Base-by-base conservation (phyloP, 1,139 yeast genomes). In the Saccharomyces uvarum region DNA sequence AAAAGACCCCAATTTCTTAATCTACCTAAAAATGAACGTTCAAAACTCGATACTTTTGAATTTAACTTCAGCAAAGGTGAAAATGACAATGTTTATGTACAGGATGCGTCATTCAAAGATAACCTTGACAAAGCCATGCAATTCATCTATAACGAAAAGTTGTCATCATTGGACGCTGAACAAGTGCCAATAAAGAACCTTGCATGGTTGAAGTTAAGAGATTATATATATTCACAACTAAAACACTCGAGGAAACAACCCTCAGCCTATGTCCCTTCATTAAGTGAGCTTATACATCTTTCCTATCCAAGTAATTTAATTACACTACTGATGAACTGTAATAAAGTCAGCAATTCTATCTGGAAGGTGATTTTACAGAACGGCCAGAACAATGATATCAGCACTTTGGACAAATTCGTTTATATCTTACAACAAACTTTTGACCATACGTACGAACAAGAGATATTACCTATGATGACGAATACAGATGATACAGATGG, bases 181-280 rank as follows among this genome's bases (percentile, higher is more conserved):
- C 59, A 58, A 47, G 51, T 48, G 8, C 49, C 56, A 14, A 48
- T 56, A 16, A 57, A 55, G 38, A 49, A 50, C n/a, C 33, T 33
- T 28, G 56, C 68, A 4, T 67, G 69, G 69, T 51, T 57, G 9
- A 59, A 57, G 32, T 55, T 66, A 14, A 57, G 65, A 50, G 64
- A 63, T 49, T 56, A 58, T 47, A 48, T 66, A 9, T 62, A 64
- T 47, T 48, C 49, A 16, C 66, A 63, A 50, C 56, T 66, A 16
- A 47, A 51, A 5, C 47, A 56, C 1, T 31, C 57, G 26, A 33
- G 44, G 2, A 14, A 42, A 4, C 47, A 51, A 44, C 51, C 54
- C 7, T 16, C 47, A 13, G 19, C 32, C 3, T 61, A 54, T 51
- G 31, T 32, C 21, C 53, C 58, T 4, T 44, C 54, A 3, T n/a